Base-by-base conservation (phyloP, 257 asterid genomes). In the Penstemon eatonii region DNA sequence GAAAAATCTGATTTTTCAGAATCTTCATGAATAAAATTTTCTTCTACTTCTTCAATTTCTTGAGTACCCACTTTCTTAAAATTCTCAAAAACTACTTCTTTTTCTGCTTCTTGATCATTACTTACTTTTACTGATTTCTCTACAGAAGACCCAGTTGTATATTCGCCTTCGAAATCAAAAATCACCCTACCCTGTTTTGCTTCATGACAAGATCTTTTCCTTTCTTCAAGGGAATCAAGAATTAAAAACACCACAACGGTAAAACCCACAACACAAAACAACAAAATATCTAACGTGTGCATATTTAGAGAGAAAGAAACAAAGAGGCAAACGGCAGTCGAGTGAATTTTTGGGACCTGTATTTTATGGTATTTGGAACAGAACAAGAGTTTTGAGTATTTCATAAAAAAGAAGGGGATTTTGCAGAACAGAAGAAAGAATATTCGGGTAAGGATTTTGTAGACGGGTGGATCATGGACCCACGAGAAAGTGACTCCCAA, bases 251-350 rank as follows among this genome's bases (percentile, higher is more conserved):
- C 78, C 6, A 79, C 1, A 4, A 72, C 81, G 8, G 80, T 73
- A 4, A 78, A 54, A 3, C 73, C 79, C 67, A 85, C 81, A 25
- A 74, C 25, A 58, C 61, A 69, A 5, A 81, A n/a, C 38, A 83
- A 66, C 5, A 73, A 54, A 47, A 65, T 13, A 65, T 79, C 75
- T 19, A 80, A 65, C 8, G 66, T 58, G n/a, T 70, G 77, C 89
- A 84, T 84, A 7, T 44, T 9, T 11, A 60, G 55, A 38, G 52
- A 62, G n/a, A 66, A 3, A 51, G 10, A 42, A 13, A 56, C 33
- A 12, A 42, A 49, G 59, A 37, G 45, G 69, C n/a, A 55, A 33
- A 49, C 7, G 7, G 40, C 25, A 54, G 66, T 2, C 6, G 7
- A 8, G 47, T 52, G 65, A 50, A 65, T 68, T 33, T 13, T n/a